Conservation (phyloP, 208 protist genomes). For the Trypanosoma mega region DNA sequence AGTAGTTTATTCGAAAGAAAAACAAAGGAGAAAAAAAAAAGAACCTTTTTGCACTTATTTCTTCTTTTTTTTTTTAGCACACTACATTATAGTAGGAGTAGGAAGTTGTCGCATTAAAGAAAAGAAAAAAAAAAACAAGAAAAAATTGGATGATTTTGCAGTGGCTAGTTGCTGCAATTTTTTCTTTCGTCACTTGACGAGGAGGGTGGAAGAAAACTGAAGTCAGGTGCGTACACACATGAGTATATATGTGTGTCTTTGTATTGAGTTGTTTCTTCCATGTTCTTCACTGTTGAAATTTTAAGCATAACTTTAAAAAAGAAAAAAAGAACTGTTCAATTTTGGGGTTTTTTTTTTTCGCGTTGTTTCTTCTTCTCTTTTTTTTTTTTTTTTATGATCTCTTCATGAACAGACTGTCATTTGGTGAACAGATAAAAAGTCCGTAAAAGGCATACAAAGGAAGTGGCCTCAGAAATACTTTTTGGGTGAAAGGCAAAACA, state of each 20-base stretch:
- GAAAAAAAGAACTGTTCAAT: not conserved
- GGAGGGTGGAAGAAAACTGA: no score
- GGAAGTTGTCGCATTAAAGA: slow-evolving; percentile 10
- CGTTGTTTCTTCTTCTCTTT: no score
- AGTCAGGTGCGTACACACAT: no score
- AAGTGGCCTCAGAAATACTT: no score
- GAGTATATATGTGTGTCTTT: no score
- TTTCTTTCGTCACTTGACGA: no score
- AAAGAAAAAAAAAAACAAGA: slow-evolving; percentile 27
- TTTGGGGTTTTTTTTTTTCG: not conserved
- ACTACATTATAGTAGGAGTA: slow-evolving; percentile 24
- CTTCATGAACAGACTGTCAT: no score
- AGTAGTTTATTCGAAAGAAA: not conserved
- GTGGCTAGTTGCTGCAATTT: no score
- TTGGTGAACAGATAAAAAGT: no score
- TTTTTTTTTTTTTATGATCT: no score
- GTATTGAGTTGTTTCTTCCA: slow-evolving; percentile 20
- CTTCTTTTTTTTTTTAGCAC: slow-evolving; percentile 14
- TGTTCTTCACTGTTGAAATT: slow-evolving; percentile 13
- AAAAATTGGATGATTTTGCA: no score
- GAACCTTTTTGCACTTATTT: slow-evolving; percentile 20
- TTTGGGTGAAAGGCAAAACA: no score
- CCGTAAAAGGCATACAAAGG: not conserved
- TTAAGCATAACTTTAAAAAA: not conserved
- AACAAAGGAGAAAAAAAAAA: not conserved